Conservation (phyloP, 805 yeast species). For the Pichia sporocuriosa region DNA sequence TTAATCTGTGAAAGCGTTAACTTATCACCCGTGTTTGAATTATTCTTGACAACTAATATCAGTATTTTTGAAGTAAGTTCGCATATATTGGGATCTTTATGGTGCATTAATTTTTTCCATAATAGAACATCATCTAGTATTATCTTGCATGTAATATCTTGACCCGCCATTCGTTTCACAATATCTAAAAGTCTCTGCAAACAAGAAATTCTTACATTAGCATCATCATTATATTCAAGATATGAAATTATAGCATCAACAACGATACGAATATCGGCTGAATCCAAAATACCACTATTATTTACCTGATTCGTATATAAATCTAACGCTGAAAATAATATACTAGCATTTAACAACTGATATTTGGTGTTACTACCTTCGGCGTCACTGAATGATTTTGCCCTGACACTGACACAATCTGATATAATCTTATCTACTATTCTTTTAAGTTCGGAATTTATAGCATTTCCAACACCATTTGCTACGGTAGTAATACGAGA, state of each 20-base stretch:
- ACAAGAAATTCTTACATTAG: background rate
- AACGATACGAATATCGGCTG: background rate
- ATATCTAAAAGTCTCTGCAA: background rate
- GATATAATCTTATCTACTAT: background rate
- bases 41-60: background rate
- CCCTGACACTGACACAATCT: conserved; percentile 1
- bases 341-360: conserved; percentile 2
- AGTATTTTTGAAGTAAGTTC: background rate
- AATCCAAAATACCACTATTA: background rate
- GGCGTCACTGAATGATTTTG: background rate
- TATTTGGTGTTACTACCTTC: background rate
- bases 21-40: background rate
- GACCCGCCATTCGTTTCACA: background rate
- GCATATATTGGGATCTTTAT: conserved; percentile 8
- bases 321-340: conserved; percentile 1
- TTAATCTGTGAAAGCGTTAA: conserved; percentile 1
- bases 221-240: conserved; percentile 3
- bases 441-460: background rate
- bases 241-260: background rate
- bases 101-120: conserved; percentile 10
- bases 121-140: conserved; percentile 2
- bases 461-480: background rate
- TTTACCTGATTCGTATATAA: conserved; percentile 1
- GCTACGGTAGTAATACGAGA: conserved; percentile 1
- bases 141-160: background rate